phyloP scores from a whole-genome alignment of 2,329 filamentous ascomycete genomes.

The Paecilomyces niveus region DNA sequence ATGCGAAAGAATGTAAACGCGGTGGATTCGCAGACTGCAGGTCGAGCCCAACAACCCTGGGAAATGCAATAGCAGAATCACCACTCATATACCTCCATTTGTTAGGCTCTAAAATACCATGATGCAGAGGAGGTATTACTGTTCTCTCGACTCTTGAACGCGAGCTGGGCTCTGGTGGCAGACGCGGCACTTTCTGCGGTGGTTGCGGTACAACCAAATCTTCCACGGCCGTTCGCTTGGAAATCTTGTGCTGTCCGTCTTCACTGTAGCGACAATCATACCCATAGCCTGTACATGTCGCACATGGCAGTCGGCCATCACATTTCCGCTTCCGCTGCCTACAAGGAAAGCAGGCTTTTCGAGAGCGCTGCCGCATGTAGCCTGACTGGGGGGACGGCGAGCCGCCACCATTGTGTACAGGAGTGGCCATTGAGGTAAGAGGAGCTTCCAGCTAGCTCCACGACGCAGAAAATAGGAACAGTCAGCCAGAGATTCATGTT shows the following conservation, averaged over 20 bases:
- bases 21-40: conserved; percentile 26
- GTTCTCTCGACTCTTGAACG: neutral
- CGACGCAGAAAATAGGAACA: neutral
- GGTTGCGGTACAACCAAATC: neutral
- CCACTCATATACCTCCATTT: conserved; percentile 24
- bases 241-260: neutral
- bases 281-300: conserved; percentile 9
- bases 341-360: conserved; percentile 9
- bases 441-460: neutral
- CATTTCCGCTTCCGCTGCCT: conserved; percentile 11
- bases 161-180: neutral
- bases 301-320: conserved; percentile 8
- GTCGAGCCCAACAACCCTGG: conserved; percentile 22
- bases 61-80: conserved; percentile 26
- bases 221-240: conserved; percentile 3
- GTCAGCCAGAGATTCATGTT: neutral
- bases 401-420: neutral
- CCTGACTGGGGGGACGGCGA: neutral
- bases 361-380: conserved; percentile 8
- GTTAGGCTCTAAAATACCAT: conserved; percentile 20
- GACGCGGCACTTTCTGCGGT: neutral
- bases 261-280: conserved; percentile 7
- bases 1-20: conserved; percentile 30
- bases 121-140: neutral
- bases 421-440: neutral